A percentile compares a stretch with the other conserved stretches of the same genome.
Conservation (phyloP, 1,284 basidiomycete genomes). For the Moniliella sp. region DNA sequence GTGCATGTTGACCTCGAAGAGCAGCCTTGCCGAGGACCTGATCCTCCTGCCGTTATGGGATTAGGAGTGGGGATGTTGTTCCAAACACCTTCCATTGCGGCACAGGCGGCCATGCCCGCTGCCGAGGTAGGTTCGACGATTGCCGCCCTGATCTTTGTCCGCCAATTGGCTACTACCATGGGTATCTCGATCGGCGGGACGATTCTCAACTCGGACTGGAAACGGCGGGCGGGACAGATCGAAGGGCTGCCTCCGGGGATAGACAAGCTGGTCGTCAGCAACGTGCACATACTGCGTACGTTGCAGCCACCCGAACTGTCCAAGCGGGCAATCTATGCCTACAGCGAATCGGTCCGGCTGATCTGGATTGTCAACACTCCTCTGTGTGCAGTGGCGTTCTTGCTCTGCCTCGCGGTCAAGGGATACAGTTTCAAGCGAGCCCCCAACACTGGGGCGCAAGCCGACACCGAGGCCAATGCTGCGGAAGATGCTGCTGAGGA, state of each 20-base stretch:
- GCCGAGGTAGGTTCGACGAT: conserved; percentile 12
- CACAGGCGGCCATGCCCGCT: conserved; percentile 18
- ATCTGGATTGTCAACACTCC: conserved; percentile 47
- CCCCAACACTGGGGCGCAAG: too few relatives aligned
- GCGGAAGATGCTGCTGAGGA: too few relatives aligned
- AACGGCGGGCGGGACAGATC: background rate
- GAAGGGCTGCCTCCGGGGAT: conserved; percentile 5
- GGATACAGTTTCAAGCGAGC: too few relatives aligned
- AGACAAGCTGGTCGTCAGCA: too few relatives aligned
- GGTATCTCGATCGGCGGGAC: conserved; percentile 17
- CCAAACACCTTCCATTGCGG: conserved; percentile 18
- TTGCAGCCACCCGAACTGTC: conserved; percentile 29
- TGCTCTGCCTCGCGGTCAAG: too few relatives aligned
- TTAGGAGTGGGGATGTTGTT: conserved; percentile 19
- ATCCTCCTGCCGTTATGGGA: conserved; percentile 10
- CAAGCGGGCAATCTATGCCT: conserved; percentile 46
- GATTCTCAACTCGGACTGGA: conserved; percentile 12
- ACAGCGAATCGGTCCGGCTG: conserved; percentile 46
- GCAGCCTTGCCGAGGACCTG: conserved; percentile 7
- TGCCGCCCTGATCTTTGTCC: conserved; percentile 10
- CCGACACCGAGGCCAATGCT: too few relatives aligned
- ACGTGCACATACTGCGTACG: conserved; percentile 7
- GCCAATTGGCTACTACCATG: conserved; percentile 13
- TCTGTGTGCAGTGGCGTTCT: too few relatives aligned
- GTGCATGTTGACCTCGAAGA: conserved; percentile 8